A percentile compares a stretch with the other conserved stretches of the same genome.
Evolutionary conservation across 2,329 filamentous ascomycete genomes (phyloP).

Genomic region (Aspergillus nomiae): DNA sequence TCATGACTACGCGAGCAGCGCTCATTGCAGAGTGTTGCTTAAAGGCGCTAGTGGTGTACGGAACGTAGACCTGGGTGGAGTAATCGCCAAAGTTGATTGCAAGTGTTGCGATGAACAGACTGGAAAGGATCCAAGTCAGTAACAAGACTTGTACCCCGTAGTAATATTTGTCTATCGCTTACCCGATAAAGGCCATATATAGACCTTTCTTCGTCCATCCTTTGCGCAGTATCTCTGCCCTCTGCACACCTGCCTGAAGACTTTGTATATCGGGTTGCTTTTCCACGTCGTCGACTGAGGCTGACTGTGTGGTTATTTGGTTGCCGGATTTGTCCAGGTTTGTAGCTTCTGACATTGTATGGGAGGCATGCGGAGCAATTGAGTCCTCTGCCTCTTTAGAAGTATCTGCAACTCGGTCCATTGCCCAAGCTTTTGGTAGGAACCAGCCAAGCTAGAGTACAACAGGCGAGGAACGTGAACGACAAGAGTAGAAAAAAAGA

Average conservation of each 20-base stretch:
- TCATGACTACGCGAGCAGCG: conserved; percentile 24
- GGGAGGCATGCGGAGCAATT: background rate
- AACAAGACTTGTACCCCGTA: accelerated
- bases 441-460: background rate
- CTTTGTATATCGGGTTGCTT: conserved; percentile 13
- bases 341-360: background rate
- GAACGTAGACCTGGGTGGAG: conserved; percentile 22
- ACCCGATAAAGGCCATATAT: conserved; percentile 22
- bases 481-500: background rate
- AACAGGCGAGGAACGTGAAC: background rate
- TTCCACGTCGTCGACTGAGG: conserved; percentile 1
- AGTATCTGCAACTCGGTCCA: background rate
- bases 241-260: conserved; percentile 24
- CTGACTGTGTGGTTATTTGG: background rate
- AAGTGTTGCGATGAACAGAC: conserved; percentile 22
- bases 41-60: conserved; percentile 28
- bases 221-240: conserved; percentile 21
- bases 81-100: conserved; percentile 25
- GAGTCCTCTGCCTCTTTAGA: background rate
- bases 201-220: conserved; percentile 23
- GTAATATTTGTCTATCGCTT: background rate
- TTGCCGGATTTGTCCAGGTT: background rate
- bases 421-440: background rate
- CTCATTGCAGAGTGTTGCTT: conserved; percentile 28
- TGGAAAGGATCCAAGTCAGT: background rate